Evolutionary conservation across 495 filamentous ascomycete species (phyloP).

Genomic region (Penicillium parvum): DNA sequence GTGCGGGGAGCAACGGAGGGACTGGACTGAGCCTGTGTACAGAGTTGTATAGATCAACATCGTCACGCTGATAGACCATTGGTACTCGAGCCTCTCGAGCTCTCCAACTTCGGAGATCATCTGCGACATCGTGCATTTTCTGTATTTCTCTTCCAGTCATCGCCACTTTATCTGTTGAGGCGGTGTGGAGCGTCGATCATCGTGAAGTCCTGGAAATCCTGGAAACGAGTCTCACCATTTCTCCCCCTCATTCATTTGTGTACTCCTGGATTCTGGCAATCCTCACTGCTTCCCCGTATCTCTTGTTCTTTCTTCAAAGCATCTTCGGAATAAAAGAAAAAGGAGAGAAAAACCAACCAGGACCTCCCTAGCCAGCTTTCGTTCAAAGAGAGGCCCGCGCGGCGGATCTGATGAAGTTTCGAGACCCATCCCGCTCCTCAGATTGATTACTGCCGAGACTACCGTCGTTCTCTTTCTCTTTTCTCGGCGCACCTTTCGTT

Average conservation of each 20-base stretch:
- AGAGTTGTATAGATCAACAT: background rate
- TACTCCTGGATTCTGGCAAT: slow-evolving; percentile 15
- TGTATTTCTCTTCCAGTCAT: background rate
- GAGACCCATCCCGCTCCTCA: slow-evolving; percentile 21
- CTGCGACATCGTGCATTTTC: background rate
- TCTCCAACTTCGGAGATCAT: background rate
- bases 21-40: slow-evolving; percentile 34
- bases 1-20: slow-evolving; percentile 40
- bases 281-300: background rate
- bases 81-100: background rate
- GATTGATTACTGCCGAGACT: slow-evolving; percentile 19
- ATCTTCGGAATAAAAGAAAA: background rate
- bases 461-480: slow-evolving; percentile 17
- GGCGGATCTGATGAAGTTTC: slow-evolving; percentile 24
- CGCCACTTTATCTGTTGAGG: slow-evolving; percentile 15
- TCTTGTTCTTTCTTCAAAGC: background rate
- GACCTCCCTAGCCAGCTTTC: too few species aligned
- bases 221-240: slow-evolving; percentile 24
- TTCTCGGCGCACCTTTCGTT: slow-evolving; percentile 22
- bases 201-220: slow-evolving; percentile 8
- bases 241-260: slow-evolving; percentile 10
- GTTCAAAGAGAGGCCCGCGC: slow-evolving; percentile 11
- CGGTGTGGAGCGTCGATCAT: slow-evolving; percentile 30
- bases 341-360: background rate
- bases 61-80: background rate